Conservation (phyloP, 306 rosid genomes). For the Cucurbita maxima region DNA sequence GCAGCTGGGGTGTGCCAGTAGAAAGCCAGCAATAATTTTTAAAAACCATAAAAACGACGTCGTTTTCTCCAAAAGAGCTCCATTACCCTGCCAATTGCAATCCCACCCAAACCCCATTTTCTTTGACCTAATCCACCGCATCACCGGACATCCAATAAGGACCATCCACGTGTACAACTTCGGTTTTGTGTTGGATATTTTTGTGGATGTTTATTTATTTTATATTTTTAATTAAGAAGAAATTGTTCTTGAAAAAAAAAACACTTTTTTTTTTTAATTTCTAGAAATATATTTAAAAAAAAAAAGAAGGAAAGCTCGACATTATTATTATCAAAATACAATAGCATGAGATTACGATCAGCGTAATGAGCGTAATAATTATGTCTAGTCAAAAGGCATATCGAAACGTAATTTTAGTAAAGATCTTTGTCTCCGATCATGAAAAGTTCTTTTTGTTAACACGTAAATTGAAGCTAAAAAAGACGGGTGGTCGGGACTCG, state of each 20-base stretch:
- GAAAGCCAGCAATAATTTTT: background rate
- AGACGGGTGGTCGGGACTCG: too few relatives aligned
- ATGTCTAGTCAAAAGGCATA: background rate
- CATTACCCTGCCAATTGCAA: constrained; percentile 7
- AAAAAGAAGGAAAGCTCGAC: background rate
- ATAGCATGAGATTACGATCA: background rate
- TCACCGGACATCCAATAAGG: constrained; percentile 1
- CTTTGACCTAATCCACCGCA: constrained; percentile 19
- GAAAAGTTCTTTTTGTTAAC: background rate
- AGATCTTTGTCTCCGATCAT: background rate
- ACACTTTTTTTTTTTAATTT: too few relatives aligned
- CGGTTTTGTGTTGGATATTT: background rate
- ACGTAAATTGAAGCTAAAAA: background rate
- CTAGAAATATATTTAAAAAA: background rate
- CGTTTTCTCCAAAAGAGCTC: background rate
- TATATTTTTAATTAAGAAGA: too few relatives aligned
- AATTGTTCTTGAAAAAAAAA: background rate
- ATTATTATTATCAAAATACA: background rate
- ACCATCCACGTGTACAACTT: constrained; percentile 4
- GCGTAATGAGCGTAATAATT: background rate
- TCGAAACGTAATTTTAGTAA: background rate
- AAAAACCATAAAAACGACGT: background rate
- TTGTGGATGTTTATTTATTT: too few relatives aligned
- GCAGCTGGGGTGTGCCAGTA: background rate
- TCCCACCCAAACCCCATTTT: constrained; percentile 18